Conservation (phyloP, 2,329 filamentous ascomycete genomes). For the Claviceps citrina region DNA sequence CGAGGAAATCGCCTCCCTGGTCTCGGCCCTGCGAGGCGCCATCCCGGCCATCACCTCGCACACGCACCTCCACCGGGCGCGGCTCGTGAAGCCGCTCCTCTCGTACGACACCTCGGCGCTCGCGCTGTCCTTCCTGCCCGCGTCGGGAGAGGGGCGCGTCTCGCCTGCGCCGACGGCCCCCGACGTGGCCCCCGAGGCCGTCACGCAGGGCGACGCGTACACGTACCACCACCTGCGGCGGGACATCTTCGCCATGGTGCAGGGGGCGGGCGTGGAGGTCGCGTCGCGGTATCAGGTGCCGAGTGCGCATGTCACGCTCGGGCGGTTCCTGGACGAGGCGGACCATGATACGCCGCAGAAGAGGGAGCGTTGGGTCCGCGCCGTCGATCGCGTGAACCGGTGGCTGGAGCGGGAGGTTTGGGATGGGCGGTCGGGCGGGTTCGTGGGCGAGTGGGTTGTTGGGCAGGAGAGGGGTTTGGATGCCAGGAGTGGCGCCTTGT, state of each 20-base stretch:
- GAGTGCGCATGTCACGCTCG: constrained; percentile 79
- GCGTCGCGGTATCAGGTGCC: constrained; percentile 75
- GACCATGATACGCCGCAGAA: constrained; percentile 46
- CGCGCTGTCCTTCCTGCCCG: constrained; percentile 75
- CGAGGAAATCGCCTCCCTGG: constrained; percentile 49
- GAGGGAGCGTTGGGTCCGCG: constrained; percentile 48
- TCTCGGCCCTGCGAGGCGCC: constrained; percentile 38
- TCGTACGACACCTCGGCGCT: constrained; percentile 76
- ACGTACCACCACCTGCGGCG: constrained; percentile 83
- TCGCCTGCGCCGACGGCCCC: constrained; percentile 25
- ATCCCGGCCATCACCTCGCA: constrained; percentile 49
- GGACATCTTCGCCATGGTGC: constrained; percentile 53
- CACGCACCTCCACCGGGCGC: constrained; percentile 49
- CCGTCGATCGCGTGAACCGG: constrained; percentile 61
- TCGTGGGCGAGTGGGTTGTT: constrained; percentile 65
- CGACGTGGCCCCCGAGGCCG: constrained; percentile 16
- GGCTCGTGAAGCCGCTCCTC: constrained; percentile 67
- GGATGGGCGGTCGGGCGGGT: constrained; percentile 30
- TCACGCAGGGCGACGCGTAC: constrained; percentile 46
- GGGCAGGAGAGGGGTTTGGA: constrained; percentile 73
- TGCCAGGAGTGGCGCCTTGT: constrained; percentile 57
- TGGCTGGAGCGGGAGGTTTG: constrained; percentile 61
- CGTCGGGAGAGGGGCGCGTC: constrained; percentile 40
- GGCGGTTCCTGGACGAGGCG: constrained; percentile 54
- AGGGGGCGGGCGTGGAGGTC: constrained; percentile 49